These are phyloP conservation scores for Cercospora sp. DNA, from an alignment of 2,329 filamentous ascomycete genomes.

Conservation along the genomic window DNA sequence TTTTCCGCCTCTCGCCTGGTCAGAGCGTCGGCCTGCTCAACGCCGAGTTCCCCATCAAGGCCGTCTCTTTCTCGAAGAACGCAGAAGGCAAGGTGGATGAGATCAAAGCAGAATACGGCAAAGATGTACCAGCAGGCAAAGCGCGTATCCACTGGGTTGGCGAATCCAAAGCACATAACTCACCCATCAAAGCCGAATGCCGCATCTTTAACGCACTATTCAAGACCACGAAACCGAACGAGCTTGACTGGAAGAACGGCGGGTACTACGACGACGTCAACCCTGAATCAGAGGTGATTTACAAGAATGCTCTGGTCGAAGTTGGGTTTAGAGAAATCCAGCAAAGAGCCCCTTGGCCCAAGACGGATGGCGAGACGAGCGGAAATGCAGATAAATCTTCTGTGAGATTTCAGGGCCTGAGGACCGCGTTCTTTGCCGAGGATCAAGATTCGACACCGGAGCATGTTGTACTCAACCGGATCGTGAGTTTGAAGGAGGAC, in stretches of 20 bases:
- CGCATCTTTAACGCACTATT: slow-evolving; percentile 82
- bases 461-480: slow-evolving; percentile 85
- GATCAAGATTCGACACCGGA: slow-evolving; percentile 65
- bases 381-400: slow-evolving; percentile 62
- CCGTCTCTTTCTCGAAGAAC: slow-evolving; percentile 68
- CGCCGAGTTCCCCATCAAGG: slow-evolving; percentile 67
- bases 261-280: slow-evolving; percentile 85
- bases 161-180: slow-evolving; percentile 61
- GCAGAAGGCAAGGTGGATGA: slow-evolving; percentile 64
- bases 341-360: slow-evolving; percentile 75
- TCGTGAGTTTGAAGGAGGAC: slow-evolving; percentile 89
- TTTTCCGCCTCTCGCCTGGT: slow-evolving; percentile 74
- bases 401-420: slow-evolving; percentile 87
- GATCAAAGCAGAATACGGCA: slow-evolving; percentile 67
- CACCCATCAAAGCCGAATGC: slow-evolving; percentile 65
- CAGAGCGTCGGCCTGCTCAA: slow-evolving; percentile 74
- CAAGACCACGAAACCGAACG: slow-evolving; percentile 79
- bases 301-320: slow-evolving; percentile 75
- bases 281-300: slow-evolving; percentile 79
- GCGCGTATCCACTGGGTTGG: slow-evolving; percentile 84
- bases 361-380: slow-evolving; percentile 68
- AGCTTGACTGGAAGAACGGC: slow-evolving; percentile 65
- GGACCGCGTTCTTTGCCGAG: slow-evolving; percentile 80
- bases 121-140: slow-evolving; percentile 55
- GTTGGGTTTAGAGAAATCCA: slow-evolving; percentile 77